These are phyloP conservation scores for Monilinia fructigena DNA, from an alignment of 2,329 filamentous ascomycete species.

Conservation along the genomic window DNA sequence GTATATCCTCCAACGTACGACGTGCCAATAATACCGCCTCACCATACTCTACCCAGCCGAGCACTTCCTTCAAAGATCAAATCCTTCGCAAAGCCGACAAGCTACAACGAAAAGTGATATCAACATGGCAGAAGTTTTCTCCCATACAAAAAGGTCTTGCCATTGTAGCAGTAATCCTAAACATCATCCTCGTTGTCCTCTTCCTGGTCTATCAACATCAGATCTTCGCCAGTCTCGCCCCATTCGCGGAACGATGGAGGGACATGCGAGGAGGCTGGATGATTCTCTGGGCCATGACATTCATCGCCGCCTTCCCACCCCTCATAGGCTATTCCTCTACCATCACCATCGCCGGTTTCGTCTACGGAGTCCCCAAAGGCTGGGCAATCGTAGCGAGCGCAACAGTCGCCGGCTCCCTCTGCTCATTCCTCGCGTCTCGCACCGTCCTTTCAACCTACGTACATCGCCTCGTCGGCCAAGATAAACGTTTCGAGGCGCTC, in stretches of 20 bases:
- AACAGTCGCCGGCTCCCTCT: constrained; percentile 74
- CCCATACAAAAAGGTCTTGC: constrained; percentile 62
- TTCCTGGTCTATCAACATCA: constrained; percentile 75
- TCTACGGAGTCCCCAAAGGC: constrained; percentile 69
- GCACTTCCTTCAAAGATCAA: constrained; percentile 42
- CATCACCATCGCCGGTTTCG: constrained; percentile 66
- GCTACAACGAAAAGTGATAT: constrained; percentile 49
- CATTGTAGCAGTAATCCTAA: constrained; percentile 49
- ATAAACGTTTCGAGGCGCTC: constrained; percentile 85
- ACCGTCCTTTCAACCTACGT: constrained; percentile 78
- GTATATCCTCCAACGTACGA: constrained; percentile 43
- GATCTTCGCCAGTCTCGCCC: constrained; percentile 74
- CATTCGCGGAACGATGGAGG: constrained; percentile 72
- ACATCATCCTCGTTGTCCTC: constrained; percentile 58
- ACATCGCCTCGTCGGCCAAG: constrained; percentile 72
- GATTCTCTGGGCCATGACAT: constrained; percentile 64
- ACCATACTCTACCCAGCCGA: constrained; percentile 28
- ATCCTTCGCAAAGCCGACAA: constrained; percentile 51
- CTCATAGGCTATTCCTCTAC: constrained; percentile 69
- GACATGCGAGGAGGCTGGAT: constrained; percentile 67
- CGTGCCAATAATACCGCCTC: constrained; percentile 26
- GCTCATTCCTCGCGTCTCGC: constrained; percentile 76
- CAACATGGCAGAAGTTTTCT: constrained; percentile 55
- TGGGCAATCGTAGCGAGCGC: constrained; percentile 73
- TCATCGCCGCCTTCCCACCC: constrained; percentile 67